Conservation (phyloP, 306 rosid genomes). For the Luffa aegyptiaca region DNA sequence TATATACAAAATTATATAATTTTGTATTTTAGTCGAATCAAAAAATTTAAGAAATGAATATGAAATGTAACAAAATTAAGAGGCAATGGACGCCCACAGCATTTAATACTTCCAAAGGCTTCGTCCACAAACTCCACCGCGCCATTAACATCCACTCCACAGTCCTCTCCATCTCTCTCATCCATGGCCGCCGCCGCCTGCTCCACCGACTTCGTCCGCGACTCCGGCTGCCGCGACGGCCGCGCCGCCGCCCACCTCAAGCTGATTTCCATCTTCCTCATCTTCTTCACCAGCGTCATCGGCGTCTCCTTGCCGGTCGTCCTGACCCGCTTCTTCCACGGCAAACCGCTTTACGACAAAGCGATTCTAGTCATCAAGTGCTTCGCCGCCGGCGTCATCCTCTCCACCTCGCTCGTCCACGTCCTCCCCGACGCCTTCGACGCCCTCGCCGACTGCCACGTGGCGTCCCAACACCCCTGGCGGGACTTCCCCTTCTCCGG, state of each 20-base stretch:
- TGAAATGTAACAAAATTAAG: not conserved
- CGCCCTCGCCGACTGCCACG: conserved; percentile 79
- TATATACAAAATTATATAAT: too few species aligned
- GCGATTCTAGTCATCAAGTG: conserved; percentile 61
- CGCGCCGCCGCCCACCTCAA: conserved; percentile 61
- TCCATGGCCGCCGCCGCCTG: conserved; percentile 35
- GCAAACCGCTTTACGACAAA: conserved; percentile 68
- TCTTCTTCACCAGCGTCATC: conserved; percentile 59
- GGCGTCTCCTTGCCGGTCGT: conserved; percentile 73
- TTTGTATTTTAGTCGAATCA: too few species aligned
- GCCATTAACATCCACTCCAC: not conserved
- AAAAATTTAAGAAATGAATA: too few species aligned
- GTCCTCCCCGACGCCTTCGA: conserved; percentile 86
- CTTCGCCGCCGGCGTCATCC: conserved; percentile 95
- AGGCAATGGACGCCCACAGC: not conserved
- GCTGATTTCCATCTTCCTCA: conserved; percentile 46
- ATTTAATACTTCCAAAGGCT: not conserved
- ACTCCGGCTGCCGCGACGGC: conserved; percentile 45
- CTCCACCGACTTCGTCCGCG: conserved; percentile 27
- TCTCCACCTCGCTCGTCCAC: conserved; percentile 91
- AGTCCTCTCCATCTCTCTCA: not conserved
- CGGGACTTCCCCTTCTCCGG: conserved; percentile 87
- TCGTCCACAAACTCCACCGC: not conserved
- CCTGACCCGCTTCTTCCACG: conserved; percentile 62
- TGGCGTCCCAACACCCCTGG: conserved; percentile 77